phyloP scores from a whole-genome alignment of 257 asterid species.

The Solanum dulcamara region DNA sequence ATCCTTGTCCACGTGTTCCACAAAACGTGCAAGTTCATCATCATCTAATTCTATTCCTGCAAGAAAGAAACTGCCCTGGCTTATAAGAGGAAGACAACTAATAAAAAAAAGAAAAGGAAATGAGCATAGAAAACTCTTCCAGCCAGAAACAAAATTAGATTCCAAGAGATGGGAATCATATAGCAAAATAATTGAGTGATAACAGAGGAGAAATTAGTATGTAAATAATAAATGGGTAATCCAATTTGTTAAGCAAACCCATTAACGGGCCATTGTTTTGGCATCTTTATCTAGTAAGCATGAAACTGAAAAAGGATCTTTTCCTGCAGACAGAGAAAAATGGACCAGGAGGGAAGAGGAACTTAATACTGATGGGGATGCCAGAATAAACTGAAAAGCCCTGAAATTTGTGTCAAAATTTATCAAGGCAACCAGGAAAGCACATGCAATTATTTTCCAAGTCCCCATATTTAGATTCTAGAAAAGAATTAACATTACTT shows the following conservation, averaged over 20 bases:
- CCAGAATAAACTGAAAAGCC: not conserved
- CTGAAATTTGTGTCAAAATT: not conserved
- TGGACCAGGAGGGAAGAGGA: not conserved
- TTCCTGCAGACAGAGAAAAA: not conserved
- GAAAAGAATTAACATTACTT: not conserved
- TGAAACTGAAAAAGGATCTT: not conserved
- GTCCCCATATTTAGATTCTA: not conserved
- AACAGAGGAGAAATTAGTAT: not conserved
- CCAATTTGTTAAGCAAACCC: not conserved
- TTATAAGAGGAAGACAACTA: constrained; percentile 34
- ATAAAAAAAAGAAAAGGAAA: not conserved
- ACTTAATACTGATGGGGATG: not conserved
- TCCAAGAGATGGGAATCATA: not conserved
- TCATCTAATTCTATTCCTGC: constrained; percentile 94
- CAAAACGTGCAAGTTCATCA: constrained; percentile 90
- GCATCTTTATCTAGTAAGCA: not conserved
- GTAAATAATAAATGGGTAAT: not conserved
- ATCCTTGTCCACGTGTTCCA: constrained; percentile 94
- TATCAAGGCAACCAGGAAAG: not conserved
- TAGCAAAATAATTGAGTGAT: not conserved
- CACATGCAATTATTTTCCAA: not conserved
- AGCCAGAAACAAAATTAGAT: not conserved
- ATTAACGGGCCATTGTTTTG: not conserved
- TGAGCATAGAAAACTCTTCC: not conserved
- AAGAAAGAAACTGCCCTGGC: constrained; percentile 64